These are phyloP conservation scores for Monosporozyma aerobia DNA, from an alignment of 805 yeast species.

Conservation along the genomic window DNA sequence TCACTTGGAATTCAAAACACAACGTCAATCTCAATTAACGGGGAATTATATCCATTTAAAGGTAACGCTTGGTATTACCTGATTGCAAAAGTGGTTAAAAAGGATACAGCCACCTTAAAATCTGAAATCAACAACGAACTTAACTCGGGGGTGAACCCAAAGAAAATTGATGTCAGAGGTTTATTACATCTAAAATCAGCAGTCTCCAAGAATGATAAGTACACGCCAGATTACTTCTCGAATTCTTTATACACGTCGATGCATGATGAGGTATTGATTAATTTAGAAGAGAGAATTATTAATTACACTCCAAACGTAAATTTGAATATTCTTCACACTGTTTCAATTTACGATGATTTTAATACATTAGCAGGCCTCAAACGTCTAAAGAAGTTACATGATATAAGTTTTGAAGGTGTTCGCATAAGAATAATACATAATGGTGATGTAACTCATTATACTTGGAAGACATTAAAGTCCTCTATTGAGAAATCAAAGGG, in stretches of 20 bases:
- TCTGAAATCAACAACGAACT: constrained; percentile 16
- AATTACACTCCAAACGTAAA: constrained; percentile 14
- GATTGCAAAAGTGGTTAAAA: constrained; percentile 42
- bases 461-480: constrained; percentile 15
- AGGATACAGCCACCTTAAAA: constrained; percentile 36
- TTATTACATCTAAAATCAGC: constrained; percentile 25
- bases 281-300: constrained; percentile 14
- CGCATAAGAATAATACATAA: constrained; percentile 35
- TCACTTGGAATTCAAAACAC: constrained; percentile 36
- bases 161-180: constrained; percentile 20
- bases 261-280: constrained; percentile 13
- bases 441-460: constrained; percentile 11
- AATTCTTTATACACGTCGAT: constrained; percentile 26
- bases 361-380: constrained; percentile 29
- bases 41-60: constrained; percentile 49
- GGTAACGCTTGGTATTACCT: constrained; percentile 45
- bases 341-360: constrained; percentile 57
- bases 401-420: constrained; percentile 25
- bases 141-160: constrained; percentile 5
- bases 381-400: constrained; percentile 35
- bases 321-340: constrained; percentile 25
- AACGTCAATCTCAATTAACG: constrained; percentile 58
- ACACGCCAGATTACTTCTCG: constrained; percentile 41
- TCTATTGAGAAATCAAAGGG: background rate
- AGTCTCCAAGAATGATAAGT: constrained; percentile 37